Conservation (phyloP, 2,329 filamentous ascomycete genomes). For the Tolypocladium capitatum region DNA sequence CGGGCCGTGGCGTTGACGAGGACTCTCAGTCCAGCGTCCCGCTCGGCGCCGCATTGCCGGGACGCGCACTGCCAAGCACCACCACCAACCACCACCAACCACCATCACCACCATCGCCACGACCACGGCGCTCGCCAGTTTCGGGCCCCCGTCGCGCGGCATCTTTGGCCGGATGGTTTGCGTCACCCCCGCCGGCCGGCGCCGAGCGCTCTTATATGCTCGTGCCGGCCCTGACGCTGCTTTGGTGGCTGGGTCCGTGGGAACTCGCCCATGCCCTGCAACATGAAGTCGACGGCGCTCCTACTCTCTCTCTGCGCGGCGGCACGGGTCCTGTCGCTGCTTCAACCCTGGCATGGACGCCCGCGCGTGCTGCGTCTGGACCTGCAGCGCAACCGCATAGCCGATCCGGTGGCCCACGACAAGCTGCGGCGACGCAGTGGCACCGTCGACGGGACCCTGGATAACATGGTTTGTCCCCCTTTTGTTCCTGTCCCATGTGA, state of each 20-base stretch:
- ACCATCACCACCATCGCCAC: too few species aligned
- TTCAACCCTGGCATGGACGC: slow-evolving; percentile 15
- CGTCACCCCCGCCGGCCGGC: background rate
- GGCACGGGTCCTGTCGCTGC: slow-evolving; percentile 12
- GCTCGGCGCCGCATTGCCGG: background rate
- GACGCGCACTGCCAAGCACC: background rate
- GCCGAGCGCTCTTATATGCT: background rate
- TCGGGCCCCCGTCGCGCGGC: background rate
- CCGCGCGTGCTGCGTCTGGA: slow-evolving; percentile 33
- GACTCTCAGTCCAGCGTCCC: background rate
- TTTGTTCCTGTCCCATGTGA: too few species aligned
- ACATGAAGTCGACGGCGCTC: slow-evolving; percentile 23
- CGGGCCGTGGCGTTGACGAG: background rate
- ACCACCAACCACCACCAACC: too few species aligned
- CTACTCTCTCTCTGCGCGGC: slow-evolving; percentile 7
- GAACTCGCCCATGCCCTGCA: slow-evolving; percentile 1
- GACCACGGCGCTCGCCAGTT: too few species aligned
- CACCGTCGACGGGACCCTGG: slow-evolving; percentile 30
- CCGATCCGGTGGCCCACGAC: slow-evolving; percentile 30
- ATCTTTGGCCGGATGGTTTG: background rate
- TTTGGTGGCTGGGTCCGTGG: background rate
- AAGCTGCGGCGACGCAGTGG: slow-evolving; percentile 26
- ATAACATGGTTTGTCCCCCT: slow-evolving; percentile 35
- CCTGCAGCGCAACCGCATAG: slow-evolving; percentile 22
- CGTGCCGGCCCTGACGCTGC: too few species aligned